Evolutionary conservation across 2,329 filamentous ascomycete species (phyloP).

Genomic region (Colletotrichum paranaense): DNA sequence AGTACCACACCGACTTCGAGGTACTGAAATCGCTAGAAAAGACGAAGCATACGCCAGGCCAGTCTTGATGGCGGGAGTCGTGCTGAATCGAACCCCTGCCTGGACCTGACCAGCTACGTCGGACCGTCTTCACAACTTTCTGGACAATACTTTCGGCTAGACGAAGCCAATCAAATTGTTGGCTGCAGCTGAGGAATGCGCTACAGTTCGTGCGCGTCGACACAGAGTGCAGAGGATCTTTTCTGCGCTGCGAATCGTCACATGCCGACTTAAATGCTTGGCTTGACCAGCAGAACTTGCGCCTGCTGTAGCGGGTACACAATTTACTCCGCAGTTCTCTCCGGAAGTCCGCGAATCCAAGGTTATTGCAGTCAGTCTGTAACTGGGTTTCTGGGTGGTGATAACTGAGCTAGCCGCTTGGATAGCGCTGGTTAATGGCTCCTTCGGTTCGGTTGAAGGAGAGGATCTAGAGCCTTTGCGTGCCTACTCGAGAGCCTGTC

Average conservation of each 20-base stretch:
- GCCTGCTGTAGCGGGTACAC: background rate
- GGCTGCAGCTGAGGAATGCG: background rate
- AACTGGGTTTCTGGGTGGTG: background rate
- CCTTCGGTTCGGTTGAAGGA: background rate
- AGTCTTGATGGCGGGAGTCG: background rate
- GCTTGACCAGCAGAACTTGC: background rate
- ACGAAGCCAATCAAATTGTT: background rate
- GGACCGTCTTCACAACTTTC: background rate
- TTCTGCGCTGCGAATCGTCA: background rate
- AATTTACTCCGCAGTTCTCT: background rate
- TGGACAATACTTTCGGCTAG: background rate
- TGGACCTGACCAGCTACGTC: background rate
- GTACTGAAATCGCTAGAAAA: background rate
- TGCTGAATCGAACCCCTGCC: background rate
- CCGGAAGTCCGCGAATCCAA: conserved; percentile 2
- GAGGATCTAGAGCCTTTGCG: background rate
- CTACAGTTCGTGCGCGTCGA: background rate
- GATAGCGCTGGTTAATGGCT: background rate
- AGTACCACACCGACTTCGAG: background rate
- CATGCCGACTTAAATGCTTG: background rate
- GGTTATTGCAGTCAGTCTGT: background rate
- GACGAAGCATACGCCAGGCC: background rate
- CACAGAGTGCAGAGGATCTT: background rate
- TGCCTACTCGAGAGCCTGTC: background rate
- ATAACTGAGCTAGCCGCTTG: too few relatives aligned